phyloP scores from a whole-genome alignment of 148 eudicot genomes.

The Camellia japonica region DNA sequence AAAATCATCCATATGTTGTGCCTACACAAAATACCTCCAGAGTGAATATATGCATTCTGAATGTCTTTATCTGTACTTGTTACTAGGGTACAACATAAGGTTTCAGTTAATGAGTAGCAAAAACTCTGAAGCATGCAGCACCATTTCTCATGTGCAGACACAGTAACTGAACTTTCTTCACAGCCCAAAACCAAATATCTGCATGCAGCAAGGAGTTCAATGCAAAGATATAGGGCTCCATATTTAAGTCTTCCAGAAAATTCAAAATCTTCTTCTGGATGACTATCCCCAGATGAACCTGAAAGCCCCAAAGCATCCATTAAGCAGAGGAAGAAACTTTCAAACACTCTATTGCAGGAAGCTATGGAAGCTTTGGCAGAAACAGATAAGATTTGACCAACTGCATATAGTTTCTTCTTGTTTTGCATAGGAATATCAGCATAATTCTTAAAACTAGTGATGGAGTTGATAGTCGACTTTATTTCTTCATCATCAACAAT shows the following conservation, averaged over 20 bases:
- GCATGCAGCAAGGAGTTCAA: conserved; percentile 73
- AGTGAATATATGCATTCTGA: conserved; percentile 34
- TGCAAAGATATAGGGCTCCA: conserved; percentile 59
- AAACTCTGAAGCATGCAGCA: conserved; percentile 48
- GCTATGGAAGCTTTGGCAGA: conserved; percentile 53
- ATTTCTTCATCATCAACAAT: conserved; percentile 65
- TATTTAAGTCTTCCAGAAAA: conserved; percentile 38
- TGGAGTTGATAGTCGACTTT: conserved; percentile 38
- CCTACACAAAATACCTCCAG: conserved; percentile 47
- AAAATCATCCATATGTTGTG: not conserved
- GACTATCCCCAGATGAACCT: conserved; percentile 22
- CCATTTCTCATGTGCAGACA: conserved; percentile 50
- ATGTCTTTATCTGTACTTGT: conserved; percentile 28
- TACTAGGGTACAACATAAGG: conserved; percentile 38
- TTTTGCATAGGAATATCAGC: conserved; percentile 35
- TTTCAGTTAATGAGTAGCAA: conserved; percentile 43
- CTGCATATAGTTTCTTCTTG: conserved; percentile 59
- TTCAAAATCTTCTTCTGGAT: conserved; percentile 23
- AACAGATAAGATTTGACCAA: conserved; percentile 54
- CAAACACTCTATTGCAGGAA: conserved; percentile 67
- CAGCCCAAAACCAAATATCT: conserved; percentile 55
- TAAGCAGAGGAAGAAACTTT: conserved; percentile 50
- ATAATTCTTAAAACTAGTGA: conserved; percentile 33
- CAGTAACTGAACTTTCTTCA: conserved; percentile 24
- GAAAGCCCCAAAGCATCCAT: conserved; percentile 49